Evolutionary conservation across 2,329 filamentous ascomycete species (phyloP), one percentile per base, ranked within the genome.

Genomic region (Cercospora sojina): DNA sequence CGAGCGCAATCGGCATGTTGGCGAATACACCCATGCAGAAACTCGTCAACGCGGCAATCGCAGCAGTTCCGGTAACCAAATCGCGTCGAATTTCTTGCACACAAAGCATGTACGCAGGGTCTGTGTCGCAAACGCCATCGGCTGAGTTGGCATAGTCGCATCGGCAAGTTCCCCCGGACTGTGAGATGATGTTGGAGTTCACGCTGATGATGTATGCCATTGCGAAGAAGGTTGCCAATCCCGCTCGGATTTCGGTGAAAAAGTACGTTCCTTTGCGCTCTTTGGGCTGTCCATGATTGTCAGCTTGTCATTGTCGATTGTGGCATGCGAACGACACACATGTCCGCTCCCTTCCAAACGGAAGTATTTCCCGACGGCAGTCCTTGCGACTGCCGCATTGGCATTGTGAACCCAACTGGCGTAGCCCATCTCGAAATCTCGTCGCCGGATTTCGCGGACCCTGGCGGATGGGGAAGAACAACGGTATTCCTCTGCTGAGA

Each of bases 21-120:
- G 92, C 89, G 70, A 93, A 87, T 1, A 94, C 78, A 20, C 92
- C 92, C 90, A 96, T 93, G 78, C 84, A 89, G 78, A 96, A 93
- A n/a, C 88, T 90, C 3, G 90, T 87, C 56, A 96, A 80, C 27
- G 91, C 90, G 13, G 91, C 85, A 70, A 95, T 93, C 63, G 92
- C 92, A 53, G 92, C 91, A 4, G 92, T 96, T 10, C 90, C 92
- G 6, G 92, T 96, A 63, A 96, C 90, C 43, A 93, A 80, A 75
- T 96, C 92, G 32, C 91, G 87, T 78, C 90, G 90, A 75, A 94
- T 82, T 59, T 81, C 80, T 71, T 82, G 78, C 43, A 81, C 79
- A 76, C 90, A 92, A n/a, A 89, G 79, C 68, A 84, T 76, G 72
- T 92, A 92, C 23, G 85, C 85, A 4, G 81, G 74, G 75, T 91